Evolutionary conservation across 2,329 filamentous ascomycete genomes (phyloP), one percentile per base, ranked within the genome.

Genomic region (Aspergillus tamarii): DNA sequence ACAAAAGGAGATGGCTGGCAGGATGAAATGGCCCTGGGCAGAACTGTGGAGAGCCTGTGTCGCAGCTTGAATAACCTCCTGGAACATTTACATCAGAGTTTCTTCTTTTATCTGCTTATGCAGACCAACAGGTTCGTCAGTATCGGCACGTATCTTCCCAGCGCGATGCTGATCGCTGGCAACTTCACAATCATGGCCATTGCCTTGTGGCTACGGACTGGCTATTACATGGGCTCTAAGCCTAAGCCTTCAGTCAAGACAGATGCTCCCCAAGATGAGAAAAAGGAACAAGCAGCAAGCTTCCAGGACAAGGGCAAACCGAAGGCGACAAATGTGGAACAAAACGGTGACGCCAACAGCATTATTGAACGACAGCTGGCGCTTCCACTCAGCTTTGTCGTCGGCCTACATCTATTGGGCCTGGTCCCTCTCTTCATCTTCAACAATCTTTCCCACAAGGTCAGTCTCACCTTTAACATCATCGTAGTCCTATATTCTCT

Each of bases 51-150:
- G 80, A 93, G 93, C 71, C 87, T 95, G 3, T 96, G 96, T 77
- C 87, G 95, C 72, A 97, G 93, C 76, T 82, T 99, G 78, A 99
- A 99, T 81, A 99, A 99, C 74, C 82, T 99, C 63, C 86, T 99
- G 36, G 95, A 99, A 80, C 94, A 99, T 76, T 84, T 99, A 65
- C 95, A 99, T 76, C 95, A 99, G 81, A 97, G 94, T 77, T 99
- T 99, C 84, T 99, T 99, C 86, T 98, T 99, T 81, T 99, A 99
- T 77, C 84, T 99, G 58, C 85, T 99, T 52, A 93, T 98, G 88
- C 90, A 96, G 69, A 87, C 89, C 34, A 92, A 95, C 72, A 89
- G 94, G 12, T 99, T 99, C 75, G 95, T 98, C 70, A 98, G 94
- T 79, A 99, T 99, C 67, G 95, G 95, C 19, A 99, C 94, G 1